These are phyloP conservation scores for Pharus latifolius DNA, from an alignment of 176 grass and related monocot genomes.

Conservation along the genomic window DNA sequence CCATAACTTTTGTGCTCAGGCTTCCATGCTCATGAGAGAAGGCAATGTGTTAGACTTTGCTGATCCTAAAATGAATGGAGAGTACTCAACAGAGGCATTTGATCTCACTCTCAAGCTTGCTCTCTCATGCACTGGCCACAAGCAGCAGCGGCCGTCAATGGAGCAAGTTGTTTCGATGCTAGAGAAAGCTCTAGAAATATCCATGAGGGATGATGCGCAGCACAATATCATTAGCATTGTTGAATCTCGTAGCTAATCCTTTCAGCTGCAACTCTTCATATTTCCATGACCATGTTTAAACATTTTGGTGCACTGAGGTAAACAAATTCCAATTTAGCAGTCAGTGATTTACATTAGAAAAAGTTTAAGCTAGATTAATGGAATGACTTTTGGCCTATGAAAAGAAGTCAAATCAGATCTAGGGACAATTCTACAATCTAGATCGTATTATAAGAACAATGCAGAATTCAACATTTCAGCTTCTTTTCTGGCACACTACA, in stretches of 20 bases:
- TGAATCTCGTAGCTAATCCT: slow-evolving; percentile 17
- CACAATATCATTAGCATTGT: slow-evolving; percentile 10
- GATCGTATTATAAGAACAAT: neutral
- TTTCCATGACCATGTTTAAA: slow-evolving; percentile 10
- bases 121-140: slow-evolving; percentile 54
- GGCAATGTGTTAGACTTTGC: slow-evolving; percentile 38
- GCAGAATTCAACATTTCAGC: neutral
- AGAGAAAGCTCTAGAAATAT: slow-evolving; percentile 47
- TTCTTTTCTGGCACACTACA: neutral
- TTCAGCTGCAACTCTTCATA: slow-evolving; percentile 1
- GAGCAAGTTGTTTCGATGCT: slow-evolving; percentile 43
- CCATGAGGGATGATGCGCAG: slow-evolving; percentile 12
- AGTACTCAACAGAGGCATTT: slow-evolving; percentile 45
- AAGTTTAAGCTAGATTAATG: neutral
- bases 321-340: neutral
- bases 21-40: slow-evolving; percentile 31
- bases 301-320: neutral
- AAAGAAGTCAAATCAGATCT: neutral
- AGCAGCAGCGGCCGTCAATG: slow-evolving; percentile 50
- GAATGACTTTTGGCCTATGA: neutral
- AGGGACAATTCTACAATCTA: neutral
- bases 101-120: slow-evolving; percentile 49
- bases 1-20: slow-evolving; percentile 22
- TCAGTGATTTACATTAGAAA: neutral
- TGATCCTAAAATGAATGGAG: slow-evolving; percentile 46